phyloP scores from a whole-genome alignment of 1,139 yeast genomes.

The Pichia sp. region DNA sequence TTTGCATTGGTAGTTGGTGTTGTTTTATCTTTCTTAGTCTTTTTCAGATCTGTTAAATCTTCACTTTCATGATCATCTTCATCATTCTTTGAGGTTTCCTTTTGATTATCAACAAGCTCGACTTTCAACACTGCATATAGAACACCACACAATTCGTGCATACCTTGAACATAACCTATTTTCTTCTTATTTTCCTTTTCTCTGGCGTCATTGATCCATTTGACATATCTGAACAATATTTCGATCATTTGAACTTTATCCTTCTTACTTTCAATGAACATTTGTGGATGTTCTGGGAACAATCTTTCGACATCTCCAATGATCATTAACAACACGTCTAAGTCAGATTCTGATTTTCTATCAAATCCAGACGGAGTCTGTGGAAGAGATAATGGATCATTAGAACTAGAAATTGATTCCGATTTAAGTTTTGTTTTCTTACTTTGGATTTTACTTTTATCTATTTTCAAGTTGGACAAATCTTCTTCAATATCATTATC shows the following conservation, averaged over 20 bases:
- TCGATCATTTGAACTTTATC: slow-evolving; percentile 47
- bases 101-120: slow-evolving; percentile 9
- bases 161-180: slow-evolving; percentile 62
- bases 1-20: slow-evolving; percentile 12
- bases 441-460: background rate
- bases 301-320: slow-evolving; percentile 62
- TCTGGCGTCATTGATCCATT: slow-evolving; percentile 36
- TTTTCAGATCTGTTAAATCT: slow-evolving; percentile 2
- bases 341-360: slow-evolving; percentile 23
- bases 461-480: slow-evolving; percentile 8
- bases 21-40: slow-evolving; percentile 1
- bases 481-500: slow-evolving; percentile 14
- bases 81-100: slow-evolving; percentile 14
- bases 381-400: slow-evolving; percentile 11
- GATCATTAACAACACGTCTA: slow-evolving; percentile 44
- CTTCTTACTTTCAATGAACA: slow-evolving; percentile 38
- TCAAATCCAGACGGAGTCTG: background rate
- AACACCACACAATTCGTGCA: slow-evolving; percentile 66
- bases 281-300: slow-evolving; percentile 54
- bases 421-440: background rate
- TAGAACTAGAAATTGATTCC: background rate
- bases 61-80: background rate
- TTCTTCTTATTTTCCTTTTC: slow-evolving; percentile 28
- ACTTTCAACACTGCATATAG: slow-evolving; percentile 40
- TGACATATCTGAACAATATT: slow-evolving; percentile 53